Conservation (phyloP, 2,329 filamentous ascomycete species). For the Parafenestella ontariensis region DNA sequence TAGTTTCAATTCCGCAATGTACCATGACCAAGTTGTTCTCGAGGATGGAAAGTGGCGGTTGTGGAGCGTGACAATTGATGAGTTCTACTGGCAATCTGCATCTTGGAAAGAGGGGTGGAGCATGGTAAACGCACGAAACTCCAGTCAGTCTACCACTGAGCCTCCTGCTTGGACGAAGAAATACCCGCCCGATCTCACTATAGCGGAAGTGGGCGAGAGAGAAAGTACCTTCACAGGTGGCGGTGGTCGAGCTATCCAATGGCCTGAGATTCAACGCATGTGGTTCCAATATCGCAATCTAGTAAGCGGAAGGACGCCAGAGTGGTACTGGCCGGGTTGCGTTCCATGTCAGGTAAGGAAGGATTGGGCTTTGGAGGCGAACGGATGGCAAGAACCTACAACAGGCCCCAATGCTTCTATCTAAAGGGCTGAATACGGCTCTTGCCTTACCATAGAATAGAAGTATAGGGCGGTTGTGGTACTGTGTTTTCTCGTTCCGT, state of each 20-base stretch:
- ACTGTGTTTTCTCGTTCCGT: too few relatives aligned
- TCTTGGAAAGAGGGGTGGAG: constrained; percentile 34
- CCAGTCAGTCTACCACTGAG: constrained; percentile 14
- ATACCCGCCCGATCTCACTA: constrained; percentile 31
- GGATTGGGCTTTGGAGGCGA: constrained; percentile 28
- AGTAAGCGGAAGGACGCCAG: constrained; percentile 28
- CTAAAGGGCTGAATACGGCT: neutral
- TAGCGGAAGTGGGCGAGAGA: constrained; percentile 26
- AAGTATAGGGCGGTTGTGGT: too few relatives aligned
- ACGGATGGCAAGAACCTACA: constrained; percentile 32
- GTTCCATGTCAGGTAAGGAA: constrained; percentile 26
- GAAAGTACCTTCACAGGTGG: constrained; percentile 31
- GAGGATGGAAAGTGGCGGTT: constrained; percentile 33
- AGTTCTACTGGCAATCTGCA: constrained; percentile 36
- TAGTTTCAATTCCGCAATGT: constrained; percentile 34
- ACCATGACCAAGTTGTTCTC: constrained; percentile 36
- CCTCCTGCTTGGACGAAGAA: constrained; percentile 28
- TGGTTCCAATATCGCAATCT: constrained; percentile 34
- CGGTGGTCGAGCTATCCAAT: constrained; percentile 25
- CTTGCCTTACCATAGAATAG: too few relatives aligned
- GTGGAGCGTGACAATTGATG: constrained; percentile 38
- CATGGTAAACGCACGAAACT: constrained; percentile 24
- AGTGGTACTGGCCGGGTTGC: constrained; percentile 35
- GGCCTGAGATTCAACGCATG: constrained; percentile 35
- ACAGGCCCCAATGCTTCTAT: constrained; percentile 3